These are phyloP conservation scores for Thalassiosira exigua DNA, from an alignment of 352 stramenopile genomes.

Conservation along the genomic window DNA sequence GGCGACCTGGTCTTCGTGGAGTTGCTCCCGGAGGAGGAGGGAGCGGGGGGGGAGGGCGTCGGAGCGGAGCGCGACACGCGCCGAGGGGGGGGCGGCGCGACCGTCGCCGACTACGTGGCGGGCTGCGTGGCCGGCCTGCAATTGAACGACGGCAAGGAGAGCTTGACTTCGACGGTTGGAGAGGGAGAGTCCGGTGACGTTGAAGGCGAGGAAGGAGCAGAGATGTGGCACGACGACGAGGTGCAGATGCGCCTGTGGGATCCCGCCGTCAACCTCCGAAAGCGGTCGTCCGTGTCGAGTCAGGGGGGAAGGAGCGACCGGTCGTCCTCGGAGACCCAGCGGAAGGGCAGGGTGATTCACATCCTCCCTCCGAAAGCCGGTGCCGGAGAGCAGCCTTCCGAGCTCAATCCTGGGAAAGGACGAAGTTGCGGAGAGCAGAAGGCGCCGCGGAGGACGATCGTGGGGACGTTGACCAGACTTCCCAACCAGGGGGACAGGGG, in stretches of 20 bases:
- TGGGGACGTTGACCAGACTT: conserved; percentile 67
- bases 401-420: conserved; percentile 56
- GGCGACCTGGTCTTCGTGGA: conserved; percentile 83
- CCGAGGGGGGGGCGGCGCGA: background rate
- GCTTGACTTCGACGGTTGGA: background rate
- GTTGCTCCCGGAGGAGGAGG: conserved; percentile 40
- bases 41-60: conserved; percentile 3
- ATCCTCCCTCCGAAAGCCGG: conserved; percentile 65
- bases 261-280: conserved; percentile 66
- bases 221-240: conserved; percentile 78
- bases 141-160: conserved; percentile 27
- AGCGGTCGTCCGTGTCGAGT: conserved; percentile 33
- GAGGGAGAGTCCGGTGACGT: conserved; percentile 7
- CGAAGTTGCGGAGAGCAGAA: conserved; percentile 18
- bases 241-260: conserved; percentile 79
- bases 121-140: conserved; percentile 37
- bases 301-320: background rate
- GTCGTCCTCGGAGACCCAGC: conserved; percentile 32
- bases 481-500: conserved; percentile 26
- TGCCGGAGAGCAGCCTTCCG: conserved; percentile 44
- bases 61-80: conserved; percentile 18
- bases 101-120: conserved; percentile 14
- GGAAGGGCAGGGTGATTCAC: conserved; percentile 63
- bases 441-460: conserved; percentile 55
- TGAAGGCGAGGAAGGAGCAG: conserved; percentile 34